A percentile compares a stretch with the other conserved stretches of the same genome.
Evolutionary conservation across 176 grass and related monocot species (phyloP).

Genomic region (Hordeum vulgare): DNA sequence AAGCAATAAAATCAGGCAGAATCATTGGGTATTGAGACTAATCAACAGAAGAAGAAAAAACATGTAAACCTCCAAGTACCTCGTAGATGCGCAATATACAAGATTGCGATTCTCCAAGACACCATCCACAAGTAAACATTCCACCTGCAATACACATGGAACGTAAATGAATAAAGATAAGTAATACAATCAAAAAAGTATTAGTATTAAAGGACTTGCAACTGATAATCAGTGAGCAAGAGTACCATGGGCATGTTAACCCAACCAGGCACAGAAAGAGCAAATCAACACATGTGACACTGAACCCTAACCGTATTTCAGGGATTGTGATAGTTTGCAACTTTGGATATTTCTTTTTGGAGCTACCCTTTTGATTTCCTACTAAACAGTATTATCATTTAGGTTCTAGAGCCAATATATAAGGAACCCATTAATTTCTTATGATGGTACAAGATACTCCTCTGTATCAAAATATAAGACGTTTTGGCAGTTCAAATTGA

Average conservation of each 20-base stretch:
- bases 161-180: slow-evolving; percentile 16
- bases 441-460: background rate
- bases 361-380: background rate
- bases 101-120: slow-evolving; percentile 94
- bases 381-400: background rate
- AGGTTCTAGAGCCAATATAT: background rate
- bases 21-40: background rate
- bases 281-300: background rate
- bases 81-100: slow-evolving; percentile 97
- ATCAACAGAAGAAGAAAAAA: slow-evolving; percentile 10
- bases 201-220: background rate
- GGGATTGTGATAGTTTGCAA: background rate
- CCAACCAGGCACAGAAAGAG: background rate
- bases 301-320: background rate
- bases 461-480: too few species aligned
- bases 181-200: background rate
- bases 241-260: background rate
- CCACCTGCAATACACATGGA: slow-evolving; percentile 50
- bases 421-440: background rate
- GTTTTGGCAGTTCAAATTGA: too few species aligned
- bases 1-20: background rate
- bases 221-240: background rate
- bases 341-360: background rate
- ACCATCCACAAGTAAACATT: slow-evolving; percentile 81
- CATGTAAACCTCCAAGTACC: slow-evolving; percentile 36